A percentile compares a stretch with the other conserved stretches of the same genome.
Evolutionary conservation across 2,329 filamentous ascomycete genomes (phyloP).

Genomic region (Sporothrix phasma): DNA sequence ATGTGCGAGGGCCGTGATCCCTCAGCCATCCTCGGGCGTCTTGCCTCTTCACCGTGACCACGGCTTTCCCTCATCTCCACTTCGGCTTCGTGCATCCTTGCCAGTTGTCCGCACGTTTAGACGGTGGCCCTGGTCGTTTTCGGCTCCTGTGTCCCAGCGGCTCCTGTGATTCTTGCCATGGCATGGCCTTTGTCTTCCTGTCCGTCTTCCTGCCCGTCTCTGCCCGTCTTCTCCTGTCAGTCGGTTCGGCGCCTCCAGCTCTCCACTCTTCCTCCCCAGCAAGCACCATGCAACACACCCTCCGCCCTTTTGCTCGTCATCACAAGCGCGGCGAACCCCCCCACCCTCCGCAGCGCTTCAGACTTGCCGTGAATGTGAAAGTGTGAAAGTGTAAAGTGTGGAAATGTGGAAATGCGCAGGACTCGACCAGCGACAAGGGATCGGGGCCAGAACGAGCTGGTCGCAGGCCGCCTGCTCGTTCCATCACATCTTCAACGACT

Average conservation of each 20-base stretch:
- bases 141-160: too few relatives aligned
- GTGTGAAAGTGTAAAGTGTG: too few relatives aligned
- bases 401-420: too few relatives aligned
- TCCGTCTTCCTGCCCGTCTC: too few relatives aligned
- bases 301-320: not conserved
- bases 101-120: not conserved
- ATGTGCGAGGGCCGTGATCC: not conserved
- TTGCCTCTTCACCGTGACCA: not conserved
- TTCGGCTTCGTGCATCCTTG: too few relatives aligned
- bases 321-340: not conserved
- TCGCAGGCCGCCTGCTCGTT: not conserved
- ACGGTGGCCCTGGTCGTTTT: not conserved
- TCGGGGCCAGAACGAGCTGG: not conserved
- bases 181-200: too few relatives aligned
- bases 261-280: not conserved
- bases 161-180: too few relatives aligned
- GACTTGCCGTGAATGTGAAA: too few relatives aligned
- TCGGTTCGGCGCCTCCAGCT: too few relatives aligned
- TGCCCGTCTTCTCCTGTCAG: too few relatives aligned
- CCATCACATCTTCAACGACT: conserved; percentile 3
- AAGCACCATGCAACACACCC: not conserved
- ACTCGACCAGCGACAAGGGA: too few relatives aligned
- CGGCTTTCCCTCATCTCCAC: not conserved
- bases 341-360: not conserved
- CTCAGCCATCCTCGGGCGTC: not conserved